Evolutionary conservation across 108 stramenopile genomes (phyloP).

Genomic region (Epithemia pelagica): DNA sequence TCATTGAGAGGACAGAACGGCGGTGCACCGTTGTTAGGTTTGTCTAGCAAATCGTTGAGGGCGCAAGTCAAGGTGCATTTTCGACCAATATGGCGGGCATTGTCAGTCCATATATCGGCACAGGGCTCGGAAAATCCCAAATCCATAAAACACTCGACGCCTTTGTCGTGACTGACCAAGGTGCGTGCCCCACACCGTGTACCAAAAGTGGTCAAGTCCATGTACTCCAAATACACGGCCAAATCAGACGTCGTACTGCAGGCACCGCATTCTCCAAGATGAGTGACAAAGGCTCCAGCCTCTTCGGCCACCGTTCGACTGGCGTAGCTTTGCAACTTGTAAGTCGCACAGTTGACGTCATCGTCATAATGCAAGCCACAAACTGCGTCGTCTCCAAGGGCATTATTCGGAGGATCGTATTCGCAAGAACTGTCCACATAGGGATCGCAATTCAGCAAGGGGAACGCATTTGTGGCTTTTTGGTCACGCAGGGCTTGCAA

Average conservation of each 20-base stretch:
- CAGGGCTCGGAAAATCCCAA: slow-evolving; percentile 30
- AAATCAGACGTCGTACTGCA: slow-evolving; percentile 34
- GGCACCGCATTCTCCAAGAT: slow-evolving; percentile 25
- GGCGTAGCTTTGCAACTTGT: background rate
- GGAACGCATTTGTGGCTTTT: background rate
- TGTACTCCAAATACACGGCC: slow-evolving; percentile 19
- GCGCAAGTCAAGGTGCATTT: background rate
- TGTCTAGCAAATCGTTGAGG: background rate
- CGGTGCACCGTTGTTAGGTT: slow-evolving; percentile 31
- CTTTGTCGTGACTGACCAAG: slow-evolving; percentile 14
- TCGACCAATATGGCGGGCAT: slow-evolving; percentile 13
- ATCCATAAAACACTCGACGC: slow-evolving; percentile 19
- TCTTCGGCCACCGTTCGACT: background rate
- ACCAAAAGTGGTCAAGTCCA: slow-evolving; percentile 17
- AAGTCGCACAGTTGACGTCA: background rate
- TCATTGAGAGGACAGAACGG: slow-evolving; percentile 33
- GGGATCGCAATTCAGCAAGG: background rate
- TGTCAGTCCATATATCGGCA: slow-evolving; percentile 30
- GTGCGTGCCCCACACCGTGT: slow-evolving; percentile 15
- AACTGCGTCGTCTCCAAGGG: background rate
- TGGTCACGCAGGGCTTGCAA: background rate
- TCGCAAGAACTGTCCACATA: background rate
- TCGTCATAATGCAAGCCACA: slow-evolving; percentile 4
- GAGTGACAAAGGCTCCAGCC: slow-evolving; percentile 16
- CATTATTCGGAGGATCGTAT: background rate